Percentiles rank a stretch among this genome's conserved stretches.
These are phyloP conservation scores for Monosporascus sp. DNA, from an alignment of 2,329 filamentous ascomycete genomes.

Conservation along the genomic window DNA sequence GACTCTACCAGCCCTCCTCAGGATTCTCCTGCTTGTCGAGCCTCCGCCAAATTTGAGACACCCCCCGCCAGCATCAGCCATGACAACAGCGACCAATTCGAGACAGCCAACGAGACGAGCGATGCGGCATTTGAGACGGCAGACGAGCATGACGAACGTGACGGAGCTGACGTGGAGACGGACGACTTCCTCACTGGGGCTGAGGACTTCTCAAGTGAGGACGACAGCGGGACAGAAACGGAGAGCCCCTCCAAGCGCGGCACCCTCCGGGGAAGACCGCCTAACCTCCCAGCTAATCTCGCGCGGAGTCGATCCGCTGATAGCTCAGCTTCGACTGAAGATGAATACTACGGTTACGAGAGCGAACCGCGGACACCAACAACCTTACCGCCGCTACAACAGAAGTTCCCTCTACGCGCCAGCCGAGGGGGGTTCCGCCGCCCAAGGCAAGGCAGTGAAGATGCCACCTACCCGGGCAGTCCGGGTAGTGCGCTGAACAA, in stretches of 20 bases:
- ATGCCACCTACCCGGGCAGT: constrained; percentile 52
- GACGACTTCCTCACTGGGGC: constrained; percentile 94
- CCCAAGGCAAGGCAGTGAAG: constrained; percentile 57
- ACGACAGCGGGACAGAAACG: constrained; percentile 76
- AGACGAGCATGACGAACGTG: constrained; percentile 55
- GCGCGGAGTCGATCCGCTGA: constrained; percentile 59
- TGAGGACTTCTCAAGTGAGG: constrained; percentile 70
- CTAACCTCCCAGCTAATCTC: constrained; percentile 12
- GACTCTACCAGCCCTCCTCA: constrained; percentile 46
- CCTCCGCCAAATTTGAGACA: constrained; percentile 22
- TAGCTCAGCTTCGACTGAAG: constrained; percentile 84
- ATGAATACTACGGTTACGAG: constrained; percentile 54
- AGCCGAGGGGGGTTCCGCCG: constrained; percentile 59
- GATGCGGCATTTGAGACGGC: constrained; percentile 62
- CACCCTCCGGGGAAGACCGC: constrained; percentile 16
- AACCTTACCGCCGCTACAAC: constrained; percentile 53
- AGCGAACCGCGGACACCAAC: constrained; percentile 56
- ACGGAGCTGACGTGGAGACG: constrained; percentile 62
- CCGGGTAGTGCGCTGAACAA: constrained; percentile 51
- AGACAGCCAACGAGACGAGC: constrained; percentile 73
- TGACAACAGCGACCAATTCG: constrained; percentile 64
- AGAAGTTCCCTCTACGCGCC: constrained; percentile 67
- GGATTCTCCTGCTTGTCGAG: constrained; percentile 25
- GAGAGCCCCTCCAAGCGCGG: constrained; percentile 52
- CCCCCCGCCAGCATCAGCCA: constrained; percentile 25